These are phyloP conservation scores for Eutypella sp. DNA, from an alignment of 2,329 filamentous ascomycete species.

Conservation along the genomic window DNA sequence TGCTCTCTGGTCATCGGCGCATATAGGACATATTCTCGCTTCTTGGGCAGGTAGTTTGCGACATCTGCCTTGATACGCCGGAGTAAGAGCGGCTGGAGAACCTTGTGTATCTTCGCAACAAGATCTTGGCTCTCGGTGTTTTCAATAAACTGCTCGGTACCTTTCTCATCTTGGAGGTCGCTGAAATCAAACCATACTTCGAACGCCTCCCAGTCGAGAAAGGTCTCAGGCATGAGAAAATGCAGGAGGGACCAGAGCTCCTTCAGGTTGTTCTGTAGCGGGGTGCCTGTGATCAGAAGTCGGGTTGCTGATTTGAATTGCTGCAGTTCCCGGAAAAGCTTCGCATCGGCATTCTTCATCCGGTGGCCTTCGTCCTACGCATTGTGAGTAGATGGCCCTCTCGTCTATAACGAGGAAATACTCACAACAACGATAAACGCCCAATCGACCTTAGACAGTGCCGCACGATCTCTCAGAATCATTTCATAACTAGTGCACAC, in stretches of 20 bases:
- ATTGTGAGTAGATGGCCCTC: constrained; percentile 14
- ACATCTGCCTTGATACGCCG: constrained; percentile 91
- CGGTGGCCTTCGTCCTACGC: constrained; percentile 85
- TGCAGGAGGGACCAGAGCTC: constrained; percentile 94
- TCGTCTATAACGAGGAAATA: constrained; percentile 2
- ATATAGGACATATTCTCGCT: constrained; percentile 92
- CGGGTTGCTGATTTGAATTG: constrained; percentile 87
- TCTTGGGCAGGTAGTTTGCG: constrained; percentile 85
- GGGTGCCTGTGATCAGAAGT: constrained; percentile 89
- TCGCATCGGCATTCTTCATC: constrained; percentile 94
- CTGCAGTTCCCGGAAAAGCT: constrained; percentile 81
- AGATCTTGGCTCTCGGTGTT: constrained; percentile 73
- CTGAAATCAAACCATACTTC: constrained; percentile 98
- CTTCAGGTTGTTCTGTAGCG: constrained; percentile 89
- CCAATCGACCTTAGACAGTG: constrained; percentile 81
- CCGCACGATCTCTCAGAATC: constrained; percentile 82
- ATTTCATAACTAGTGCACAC: constrained; percentile 97
- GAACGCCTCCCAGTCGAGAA: constrained; percentile 88
- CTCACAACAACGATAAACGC: constrained; percentile 91
- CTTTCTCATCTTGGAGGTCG: constrained; percentile 77
- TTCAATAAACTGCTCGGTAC: constrained; percentile 71
- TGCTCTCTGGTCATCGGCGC: constrained; percentile 89
- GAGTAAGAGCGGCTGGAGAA: constrained; percentile 85
- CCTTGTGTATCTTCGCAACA: constrained; percentile 84
- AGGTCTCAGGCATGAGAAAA: constrained; percentile 87